Conservation (phyloP, 1,284 basidiomycete genomes). For the Ceratobasidium sp. region DNA sequence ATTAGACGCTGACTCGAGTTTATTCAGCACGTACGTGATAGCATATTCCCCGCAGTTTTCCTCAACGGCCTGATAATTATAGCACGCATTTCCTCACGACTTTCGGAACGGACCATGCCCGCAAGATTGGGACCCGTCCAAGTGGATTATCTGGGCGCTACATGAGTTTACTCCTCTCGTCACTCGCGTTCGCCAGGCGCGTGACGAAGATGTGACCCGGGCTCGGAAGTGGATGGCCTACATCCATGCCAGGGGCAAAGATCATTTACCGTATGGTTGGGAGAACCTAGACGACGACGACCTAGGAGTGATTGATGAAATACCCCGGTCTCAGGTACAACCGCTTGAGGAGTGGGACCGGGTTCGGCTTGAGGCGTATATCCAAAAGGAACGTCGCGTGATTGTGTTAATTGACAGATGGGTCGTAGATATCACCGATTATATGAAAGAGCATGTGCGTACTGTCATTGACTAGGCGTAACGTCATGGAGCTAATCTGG, state of each 20-base stretch:
- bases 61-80: conserved; percentile 35
- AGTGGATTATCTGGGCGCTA: conserved; percentile 75
- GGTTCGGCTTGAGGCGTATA: conserved; percentile 56
- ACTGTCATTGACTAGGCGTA: conserved; percentile 41
- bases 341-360: conserved; percentile 54
- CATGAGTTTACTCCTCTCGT: conserved; percentile 63
- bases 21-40: conserved; percentile 46
- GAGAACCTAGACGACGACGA: conserved; percentile 40
- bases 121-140: conserved; percentile 82
- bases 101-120: conserved; percentile 70
- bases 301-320: background rate
- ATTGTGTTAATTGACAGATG: conserved; percentile 69
- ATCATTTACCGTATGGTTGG: conserved; percentile 49
- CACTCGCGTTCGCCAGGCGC: conserved; percentile 63
- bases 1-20: conserved; percentile 4
- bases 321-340: conserved; percentile 2
- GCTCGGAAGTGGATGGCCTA: conserved; percentile 57
- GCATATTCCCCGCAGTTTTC: conserved; percentile 52
- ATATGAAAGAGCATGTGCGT: conserved; percentile 74
- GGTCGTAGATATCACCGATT: conserved; percentile 70
- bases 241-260: conserved; percentile 61
- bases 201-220: conserved; percentile 64
- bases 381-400: conserved; percentile 53
- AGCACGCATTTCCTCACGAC: conserved; percentile 84
- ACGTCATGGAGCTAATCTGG: conserved; percentile 1